A percentile compares a stretch with the other conserved stretches of the same genome.
Evolutionary conservation across 768 basidiomycete genomes (phyloP).

Genomic region (Mrakia blollopis): DNA sequence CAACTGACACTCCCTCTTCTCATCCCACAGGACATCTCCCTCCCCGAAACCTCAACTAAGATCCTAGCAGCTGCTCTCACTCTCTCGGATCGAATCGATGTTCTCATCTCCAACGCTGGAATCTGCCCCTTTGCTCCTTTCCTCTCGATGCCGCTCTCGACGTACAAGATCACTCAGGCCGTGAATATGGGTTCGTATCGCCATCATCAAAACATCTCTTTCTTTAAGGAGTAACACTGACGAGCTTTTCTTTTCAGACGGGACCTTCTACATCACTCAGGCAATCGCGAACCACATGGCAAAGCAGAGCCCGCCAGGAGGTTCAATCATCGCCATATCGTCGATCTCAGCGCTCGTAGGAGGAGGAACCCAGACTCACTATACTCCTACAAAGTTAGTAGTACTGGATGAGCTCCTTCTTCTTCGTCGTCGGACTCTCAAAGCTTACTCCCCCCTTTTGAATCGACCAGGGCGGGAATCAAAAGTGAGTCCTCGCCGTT

Average conservation of each 20-base stretch:
- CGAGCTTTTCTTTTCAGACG: conserved; percentile 43
- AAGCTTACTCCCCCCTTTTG: too few species aligned
- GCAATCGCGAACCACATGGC: conserved; percentile 73
- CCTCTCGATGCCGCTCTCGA: conserved; percentile 53
- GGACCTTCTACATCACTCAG: conserved; percentile 58
- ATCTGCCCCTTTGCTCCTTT: conserved; percentile 50
- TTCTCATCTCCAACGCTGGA: conserved; percentile 45
- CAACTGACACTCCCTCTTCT: neutral
- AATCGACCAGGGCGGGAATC: conserved; percentile 60
- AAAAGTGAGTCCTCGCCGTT: conserved; percentile 46
- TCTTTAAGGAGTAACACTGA: neutral
- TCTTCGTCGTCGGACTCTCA: too few species aligned
- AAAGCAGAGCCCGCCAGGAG: conserved; percentile 61
- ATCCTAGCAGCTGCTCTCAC: conserved; percentile 60
- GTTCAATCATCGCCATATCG: conserved; percentile 68
- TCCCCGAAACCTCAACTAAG: conserved; percentile 42
- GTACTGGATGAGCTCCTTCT: too few species aligned
- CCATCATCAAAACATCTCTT: neutral
- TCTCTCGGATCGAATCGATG: conserved; percentile 61
- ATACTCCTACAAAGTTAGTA: conserved; percentile 62
- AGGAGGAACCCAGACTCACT: conserved; percentile 68
- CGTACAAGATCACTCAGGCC: conserved; percentile 61
- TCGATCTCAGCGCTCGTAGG: conserved; percentile 76
- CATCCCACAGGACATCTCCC: conserved; percentile 13
- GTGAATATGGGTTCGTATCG: conserved; percentile 59